Evolutionary conservation across 129 eudicot genomes (phyloP).

Genomic region (Dittrichia graveolens): DNA sequence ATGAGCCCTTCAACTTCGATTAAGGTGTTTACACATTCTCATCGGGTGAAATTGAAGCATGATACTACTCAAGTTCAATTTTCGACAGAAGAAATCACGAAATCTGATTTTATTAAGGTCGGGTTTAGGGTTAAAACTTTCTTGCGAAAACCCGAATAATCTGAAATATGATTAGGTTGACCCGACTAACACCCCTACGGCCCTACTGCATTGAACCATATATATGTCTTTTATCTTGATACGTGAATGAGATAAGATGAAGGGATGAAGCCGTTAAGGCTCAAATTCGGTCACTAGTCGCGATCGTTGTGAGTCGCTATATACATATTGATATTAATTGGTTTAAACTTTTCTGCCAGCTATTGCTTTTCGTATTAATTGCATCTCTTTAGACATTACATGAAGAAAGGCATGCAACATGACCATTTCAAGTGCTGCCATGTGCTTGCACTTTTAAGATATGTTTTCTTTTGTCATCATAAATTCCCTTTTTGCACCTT

Average conservation of each 20-base stretch:
- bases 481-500: slow-evolving; percentile 28
- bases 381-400: neutral
- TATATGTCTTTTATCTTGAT: neutral
- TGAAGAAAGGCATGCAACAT: slow-evolving; percentile 1
- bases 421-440: neutral
- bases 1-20: no score
- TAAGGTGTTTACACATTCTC: no score
- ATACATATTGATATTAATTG: neutral
- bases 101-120: no score
- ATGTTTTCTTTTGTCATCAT: slow-evolving; percentile 23
- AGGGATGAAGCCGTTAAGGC: neutral
- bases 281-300: slow-evolving; percentile 14
- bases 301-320: slow-evolving; percentile 13
- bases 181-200: no score
- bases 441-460: neutral
- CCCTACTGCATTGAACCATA: no score
- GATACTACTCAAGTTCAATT: no score
- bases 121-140: no score
- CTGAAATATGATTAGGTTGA: no score
- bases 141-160: no score
- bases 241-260: neutral
- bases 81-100: no score
- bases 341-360: slow-evolving; percentile 21
- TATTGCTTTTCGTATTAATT: slow-evolving; percentile 19
- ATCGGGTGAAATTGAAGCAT: no score